Base-by-base conservation (phyloP, 2,329 filamentous ascomycete genomes). In the Pseudogymnoascus sp. region DNA sequence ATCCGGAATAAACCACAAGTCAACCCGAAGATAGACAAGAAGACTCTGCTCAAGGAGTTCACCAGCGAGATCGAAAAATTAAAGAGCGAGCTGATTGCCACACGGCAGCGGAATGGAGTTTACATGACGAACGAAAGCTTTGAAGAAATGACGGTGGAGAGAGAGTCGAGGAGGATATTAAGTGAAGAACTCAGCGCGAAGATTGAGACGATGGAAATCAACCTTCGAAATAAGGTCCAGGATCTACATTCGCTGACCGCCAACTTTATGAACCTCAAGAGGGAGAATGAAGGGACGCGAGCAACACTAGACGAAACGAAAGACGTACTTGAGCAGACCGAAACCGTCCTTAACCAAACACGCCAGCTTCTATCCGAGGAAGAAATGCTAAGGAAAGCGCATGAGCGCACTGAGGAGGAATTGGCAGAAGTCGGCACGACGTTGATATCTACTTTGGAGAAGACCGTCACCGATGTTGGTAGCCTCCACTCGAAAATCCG, bases 1-100 rank as follows among this genome's bases (percentile, higher is more conserved):
- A 99, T 99, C 71, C 89, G 91, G 60, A 99, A 99, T 76, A 97
- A 97, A 76, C 96, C 95, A 0, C 95, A 99, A 72, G 83, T 96
- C 70, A 99, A 97, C 75, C 90, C 91, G 59, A 84, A 91, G 72
- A 86, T 97, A 67, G 93, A 91, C 67, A 99, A 97, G 77, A 96
- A 95, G 77, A 96, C 91, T 2, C 77, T 99, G 11, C 82, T 99
- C 10, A 88, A 85, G 65, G 95, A 99, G 68, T 96, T 96, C 67
- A 95, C 93, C 0, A 80, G 83, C 23, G 95, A 99, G 73, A 97
- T 99, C 61, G 92, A 99, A 74, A 95, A 91, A 73, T 81, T 99
- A 37, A 97, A 96, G 79, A 90, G 89, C 69, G 95, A 99, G 73
- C 81, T 99, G 12, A 96, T 97, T 67, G 89, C 92, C 2, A 96